Evolutionary conservation across 495 filamentous ascomycete genomes (phyloP).

Genomic region (Talaromyces borbonicus): DNA sequence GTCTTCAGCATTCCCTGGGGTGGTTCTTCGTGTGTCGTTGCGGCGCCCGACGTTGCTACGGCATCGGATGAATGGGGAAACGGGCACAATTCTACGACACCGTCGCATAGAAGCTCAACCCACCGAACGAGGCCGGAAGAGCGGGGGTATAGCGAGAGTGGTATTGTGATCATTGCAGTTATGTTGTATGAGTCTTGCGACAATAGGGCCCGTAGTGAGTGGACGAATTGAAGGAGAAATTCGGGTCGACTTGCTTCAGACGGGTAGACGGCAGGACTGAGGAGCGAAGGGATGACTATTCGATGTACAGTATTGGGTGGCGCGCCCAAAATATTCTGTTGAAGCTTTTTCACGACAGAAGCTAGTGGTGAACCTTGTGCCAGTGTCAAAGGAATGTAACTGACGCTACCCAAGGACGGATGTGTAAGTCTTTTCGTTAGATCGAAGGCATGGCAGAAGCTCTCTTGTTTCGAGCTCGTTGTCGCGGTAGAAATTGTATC

Average conservation of each 20-base stretch:
- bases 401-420: conserved; percentile 44
- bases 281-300: conserved; percentile 68
- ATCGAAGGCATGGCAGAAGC: conserved; percentile 86
- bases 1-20: conserved; percentile 80
- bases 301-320: conserved; percentile 61
- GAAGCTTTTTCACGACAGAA: conserved; percentile 51
- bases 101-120: conserved; percentile 79
- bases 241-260: conserved; percentile 54
- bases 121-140: conserved; percentile 70
- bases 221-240: conserved; percentile 73
- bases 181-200: conserved; percentile 54
- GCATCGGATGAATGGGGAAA: conserved; percentile 61
- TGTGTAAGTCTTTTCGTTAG: conserved; percentile 71
- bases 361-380: conserved; percentile 52
- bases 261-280: conserved; percentile 76
- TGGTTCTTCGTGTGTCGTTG: conserved; percentile 53
- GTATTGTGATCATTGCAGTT: conserved; percentile 67
- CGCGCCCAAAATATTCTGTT: conserved; percentile 44
- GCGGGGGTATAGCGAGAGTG: conserved; percentile 73
- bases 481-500: conserved; percentile 16
- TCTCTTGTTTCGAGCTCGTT: conserved; percentile 15
- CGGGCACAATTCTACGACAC: conserved; percentile 79
- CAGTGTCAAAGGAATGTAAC: conserved; percentile 44
- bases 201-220: conserved; percentile 65
- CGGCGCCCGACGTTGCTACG: conserved; percentile 42